Evolutionary conservation across 805 yeast genomes (phyloP), one percentile per base, ranked within the genome.

Genomic region (Teunomyces aglyptinius): DNA sequence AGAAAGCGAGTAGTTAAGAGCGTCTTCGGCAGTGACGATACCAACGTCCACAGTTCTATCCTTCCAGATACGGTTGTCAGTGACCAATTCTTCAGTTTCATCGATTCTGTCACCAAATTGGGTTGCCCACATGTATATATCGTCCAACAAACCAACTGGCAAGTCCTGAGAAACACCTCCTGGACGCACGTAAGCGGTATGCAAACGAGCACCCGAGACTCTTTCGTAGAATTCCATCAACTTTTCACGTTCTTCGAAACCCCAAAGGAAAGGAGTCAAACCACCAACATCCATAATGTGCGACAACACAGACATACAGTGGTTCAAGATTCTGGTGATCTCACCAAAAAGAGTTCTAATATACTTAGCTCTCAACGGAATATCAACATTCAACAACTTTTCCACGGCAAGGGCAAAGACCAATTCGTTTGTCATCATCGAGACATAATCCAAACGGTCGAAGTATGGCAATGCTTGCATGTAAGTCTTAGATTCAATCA

Each of bases 241-340:
- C 72, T 89, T 89, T 69, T 88, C 96, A 69, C 96, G 82, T 71
- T 88, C 96, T 73, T 88, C 96, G 67, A 89, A 86, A 50, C 96
- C 96, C 96, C 96, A 88, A 68, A 88, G 74, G 77, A 88, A 89
- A 40, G 96, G 96, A 26, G 96, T 89, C 67, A 88, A 77, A 18
- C 96, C 96, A 73, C 96, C 96, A 48, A 89, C 95, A 74, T 88
- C 96, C 96, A 88, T 88, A 55, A 92, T 90, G 68, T 89, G 96
- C 42, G 96, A 81, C 51, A 86, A 72, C 41, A 88, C 84, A 20
- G 92, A 85, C 96, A 88, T 88, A 67, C 86, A 77, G 65, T 88
- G 96, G 71, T 88, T 88, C 61, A 86, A 75, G 47, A 86, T 69
- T 64, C 96, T 81, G 46, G 96, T 88, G 65, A 88, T 85, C 65